A percentile compares a stretch with the other conserved stretches of the same genome.
Evolutionary conservation across 2,329 filamentous ascomycete genomes (phyloP).

Genomic region (Thielaviopsis euricoi): DNA sequence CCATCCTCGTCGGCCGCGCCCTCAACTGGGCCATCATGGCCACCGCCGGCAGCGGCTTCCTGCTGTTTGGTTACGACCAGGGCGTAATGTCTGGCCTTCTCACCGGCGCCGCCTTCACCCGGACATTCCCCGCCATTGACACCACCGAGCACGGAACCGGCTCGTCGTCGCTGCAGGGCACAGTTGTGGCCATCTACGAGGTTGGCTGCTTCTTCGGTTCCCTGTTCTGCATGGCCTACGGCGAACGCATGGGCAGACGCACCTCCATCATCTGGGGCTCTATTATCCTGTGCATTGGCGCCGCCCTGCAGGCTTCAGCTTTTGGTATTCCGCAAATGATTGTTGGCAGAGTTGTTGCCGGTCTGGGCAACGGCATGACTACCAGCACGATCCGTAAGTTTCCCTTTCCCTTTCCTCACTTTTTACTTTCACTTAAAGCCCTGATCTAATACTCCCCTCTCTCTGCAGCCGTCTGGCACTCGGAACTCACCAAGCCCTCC

Average conservation of each 20-base stretch:
- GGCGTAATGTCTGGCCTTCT: conserved; percentile 56
- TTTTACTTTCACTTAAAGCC: neutral
- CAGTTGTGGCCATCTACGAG: conserved; percentile 47
- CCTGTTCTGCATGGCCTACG: conserved; percentile 25
- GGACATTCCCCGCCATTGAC: conserved; percentile 24
- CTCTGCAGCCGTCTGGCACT: conserved; percentile 45
- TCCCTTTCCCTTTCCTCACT: neutral
- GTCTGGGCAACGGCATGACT: conserved; percentile 13
- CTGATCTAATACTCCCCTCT: conserved; percentile 31
- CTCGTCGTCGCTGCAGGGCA: conserved; percentile 32
- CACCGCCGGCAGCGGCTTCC: conserved; percentile 21
- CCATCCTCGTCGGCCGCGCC: conserved; percentile 18
- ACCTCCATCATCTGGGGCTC: conserved; percentile 43
- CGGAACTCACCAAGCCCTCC: conserved; percentile 31
- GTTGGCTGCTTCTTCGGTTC: conserved; percentile 22
- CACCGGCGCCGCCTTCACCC: conserved; percentile 35
- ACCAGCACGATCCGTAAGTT: conserved; percentile 16
- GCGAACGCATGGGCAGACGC: conserved; percentile 43
- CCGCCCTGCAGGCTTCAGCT: conserved; percentile 41
- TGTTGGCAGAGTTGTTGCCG: conserved; percentile 16
- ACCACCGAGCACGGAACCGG: conserved; percentile 22
- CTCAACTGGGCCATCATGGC: conserved; percentile 24
- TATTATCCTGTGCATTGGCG: conserved; percentile 38
- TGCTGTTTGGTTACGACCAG: conserved; percentile 36
- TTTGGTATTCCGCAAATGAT: conserved; percentile 24